These are phyloP conservation scores for Leucogyrophana mollusca DNA, from an alignment of 768 basidiomycete genomes.

Conservation along the genomic window DNA sequence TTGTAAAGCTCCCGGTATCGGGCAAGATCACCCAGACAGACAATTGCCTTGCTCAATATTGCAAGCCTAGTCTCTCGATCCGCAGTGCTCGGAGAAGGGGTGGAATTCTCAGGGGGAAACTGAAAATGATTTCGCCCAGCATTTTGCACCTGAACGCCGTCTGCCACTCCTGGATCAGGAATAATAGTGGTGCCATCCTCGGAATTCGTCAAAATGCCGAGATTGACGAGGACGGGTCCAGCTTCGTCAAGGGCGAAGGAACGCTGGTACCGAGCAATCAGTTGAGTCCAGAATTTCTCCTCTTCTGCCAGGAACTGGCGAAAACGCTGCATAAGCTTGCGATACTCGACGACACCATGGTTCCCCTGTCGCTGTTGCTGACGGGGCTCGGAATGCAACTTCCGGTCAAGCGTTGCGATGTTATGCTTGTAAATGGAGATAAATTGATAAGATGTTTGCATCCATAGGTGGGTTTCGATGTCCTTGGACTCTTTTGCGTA, in stretches of 20 bases:
- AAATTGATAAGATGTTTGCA: conserved; percentile 86
- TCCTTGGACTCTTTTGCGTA: conserved; percentile 74
- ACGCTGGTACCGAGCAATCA: conserved; percentile 73
- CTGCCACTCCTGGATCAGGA: conserved; percentile 17
- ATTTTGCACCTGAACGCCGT: conserved; percentile 19
- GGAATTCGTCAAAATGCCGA: conserved; percentile 49
- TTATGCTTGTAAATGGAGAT: conserved; percentile 81
- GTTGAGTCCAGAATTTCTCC: conserved; percentile 86
- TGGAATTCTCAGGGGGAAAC: conserved; percentile 58
- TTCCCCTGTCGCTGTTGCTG: conserved; percentile 35
- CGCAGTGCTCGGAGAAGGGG: conserved; percentile 36
- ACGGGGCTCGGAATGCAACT: conserved; percentile 38
- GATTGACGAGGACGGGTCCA: conserved; percentile 49
- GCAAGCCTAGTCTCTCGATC: conserved; percentile 67
- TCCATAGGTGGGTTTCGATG: conserved; percentile 85
- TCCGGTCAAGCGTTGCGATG: conserved; percentile 64
- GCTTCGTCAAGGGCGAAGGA: conserved; percentile 72
- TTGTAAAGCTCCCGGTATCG: conserved; percentile 91
- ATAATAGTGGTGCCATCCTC: conserved; percentile 34
- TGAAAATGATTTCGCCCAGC: conserved; percentile 58
- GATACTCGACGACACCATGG: conserved; percentile 73
- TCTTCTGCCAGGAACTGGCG: conserved; percentile 87
- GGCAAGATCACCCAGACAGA: conserved; percentile 92
- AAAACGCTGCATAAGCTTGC: conserved; percentile 86
- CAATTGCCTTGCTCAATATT: conserved; percentile 81